Percentiles rank a stretch among this genome's conserved stretches.
Conservation (phyloP, 805 yeast genomes). For the Starmera amethionina region DNA sequence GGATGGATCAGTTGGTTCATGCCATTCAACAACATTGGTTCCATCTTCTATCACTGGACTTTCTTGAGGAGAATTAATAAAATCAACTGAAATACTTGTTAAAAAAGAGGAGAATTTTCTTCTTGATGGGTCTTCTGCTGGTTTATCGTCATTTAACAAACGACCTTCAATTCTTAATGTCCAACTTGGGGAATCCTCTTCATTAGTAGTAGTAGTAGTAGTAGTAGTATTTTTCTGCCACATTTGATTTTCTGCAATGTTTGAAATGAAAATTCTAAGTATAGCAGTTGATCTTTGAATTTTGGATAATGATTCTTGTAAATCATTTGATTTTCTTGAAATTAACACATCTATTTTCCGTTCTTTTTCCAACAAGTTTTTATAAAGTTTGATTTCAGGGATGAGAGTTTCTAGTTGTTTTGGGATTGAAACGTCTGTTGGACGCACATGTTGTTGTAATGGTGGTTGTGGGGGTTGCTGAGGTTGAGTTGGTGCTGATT, state of each 20-base stretch:
- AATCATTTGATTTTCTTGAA: slow-evolving; percentile 74
- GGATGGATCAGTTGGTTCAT: slow-evolving; percentile 42
- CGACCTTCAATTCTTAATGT: slow-evolving; percentile 85
- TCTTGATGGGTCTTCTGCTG: slow-evolving; percentile 35
- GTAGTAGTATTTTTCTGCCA: slow-evolving; percentile 48
- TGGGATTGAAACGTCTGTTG: slow-evolving; percentile 46
- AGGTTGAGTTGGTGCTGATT: slow-evolving; percentile 12
- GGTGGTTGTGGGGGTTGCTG: slow-evolving; percentile 10
- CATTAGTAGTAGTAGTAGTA: slow-evolving; percentile 3
- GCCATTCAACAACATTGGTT: slow-evolving; percentile 73
- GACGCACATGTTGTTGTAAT: slow-evolving; percentile 22
- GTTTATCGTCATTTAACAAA: slow-evolving; percentile 40
- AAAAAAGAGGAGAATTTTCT: slow-evolving; percentile 70
- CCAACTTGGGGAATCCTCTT: slow-evolving; percentile 49
- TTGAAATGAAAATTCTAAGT: slow-evolving; percentile 74
- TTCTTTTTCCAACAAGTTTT: slow-evolving; percentile 73
- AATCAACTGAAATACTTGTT: slow-evolving; percentile 77
- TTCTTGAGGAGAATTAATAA: slow-evolving; percentile 23
- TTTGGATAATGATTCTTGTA: slow-evolving; percentile 57
- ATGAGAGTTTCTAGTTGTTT: slow-evolving; percentile 33
- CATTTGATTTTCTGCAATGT: slow-evolving; percentile 76
- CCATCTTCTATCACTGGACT: slow-evolving; percentile 11
- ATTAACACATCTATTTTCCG: slow-evolving; percentile 69
- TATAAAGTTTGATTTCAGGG: slow-evolving; percentile 67
- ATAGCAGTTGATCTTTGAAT: slow-evolving; percentile 39